These are phyloP conservation scores for Colletotrichum eleusines DNA, from an alignment of 2,329 filamentous ascomycete genomes.

Conservation along the genomic window DNA sequence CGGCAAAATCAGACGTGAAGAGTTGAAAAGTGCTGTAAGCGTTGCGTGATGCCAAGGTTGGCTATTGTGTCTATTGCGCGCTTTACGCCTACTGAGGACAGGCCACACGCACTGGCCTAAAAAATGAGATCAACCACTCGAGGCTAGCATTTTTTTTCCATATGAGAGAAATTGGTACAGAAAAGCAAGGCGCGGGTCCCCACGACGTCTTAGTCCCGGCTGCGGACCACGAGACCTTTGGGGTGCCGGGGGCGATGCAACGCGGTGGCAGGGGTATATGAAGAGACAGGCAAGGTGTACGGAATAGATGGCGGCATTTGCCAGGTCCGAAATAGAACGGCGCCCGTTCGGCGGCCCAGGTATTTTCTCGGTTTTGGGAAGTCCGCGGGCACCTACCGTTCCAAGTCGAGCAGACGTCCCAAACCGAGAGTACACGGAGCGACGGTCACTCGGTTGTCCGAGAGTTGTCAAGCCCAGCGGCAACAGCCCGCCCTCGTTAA, in stretches of 20 bases:
- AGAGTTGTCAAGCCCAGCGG: neutral
- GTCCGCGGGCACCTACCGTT: neutral
- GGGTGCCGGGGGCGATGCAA: slow-evolving; percentile 5
- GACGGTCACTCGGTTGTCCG: neutral
- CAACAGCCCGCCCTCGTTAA: neutral
- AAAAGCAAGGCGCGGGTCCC: slow-evolving; percentile 23
- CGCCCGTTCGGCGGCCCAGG: too few species aligned
- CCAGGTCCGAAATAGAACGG: slow-evolving; percentile 34
- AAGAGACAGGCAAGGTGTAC: neutral
- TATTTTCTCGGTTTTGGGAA: neutral
- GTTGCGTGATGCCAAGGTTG: slow-evolving; percentile 23
- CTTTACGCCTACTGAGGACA: too few species aligned
- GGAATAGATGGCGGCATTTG: slow-evolving; percentile 18
- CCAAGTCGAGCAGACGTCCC: neutral
- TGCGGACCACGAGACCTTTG: slow-evolving; percentile 10
- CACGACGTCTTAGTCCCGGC: slow-evolving; percentile 21
- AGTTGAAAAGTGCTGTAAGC: neutral
- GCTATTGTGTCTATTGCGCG: neutral
- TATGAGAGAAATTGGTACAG: neutral
- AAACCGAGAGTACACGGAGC: neutral
- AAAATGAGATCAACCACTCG: slow-evolving; percentile 16
- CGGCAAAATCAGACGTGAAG: neutral
- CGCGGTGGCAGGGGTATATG: slow-evolving; percentile 13
- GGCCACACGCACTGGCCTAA: neutral
- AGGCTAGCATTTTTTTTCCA: slow-evolving; percentile 17